phyloP scores from a whole-genome alignment of 1,284 basidiomycete species.

The Trametes sp. region DNA sequence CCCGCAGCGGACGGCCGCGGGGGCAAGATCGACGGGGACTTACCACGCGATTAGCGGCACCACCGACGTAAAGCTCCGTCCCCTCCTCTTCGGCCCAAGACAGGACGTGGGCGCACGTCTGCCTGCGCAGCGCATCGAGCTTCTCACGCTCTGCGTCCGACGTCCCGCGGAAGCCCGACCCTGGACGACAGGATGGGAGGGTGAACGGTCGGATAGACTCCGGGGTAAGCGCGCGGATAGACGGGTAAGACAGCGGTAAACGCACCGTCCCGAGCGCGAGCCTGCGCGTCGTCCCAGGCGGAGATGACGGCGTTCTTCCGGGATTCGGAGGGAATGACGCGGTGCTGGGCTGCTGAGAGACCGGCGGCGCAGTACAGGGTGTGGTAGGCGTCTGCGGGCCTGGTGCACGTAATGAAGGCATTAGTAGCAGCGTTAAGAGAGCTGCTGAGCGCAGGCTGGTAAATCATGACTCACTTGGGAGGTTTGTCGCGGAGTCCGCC shows the following conservation, averaged over 20 bases:
- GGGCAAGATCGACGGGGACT: conserved; percentile 48
- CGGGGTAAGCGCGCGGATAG: conserved; percentile 7
- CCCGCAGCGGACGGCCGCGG: too few relatives aligned
- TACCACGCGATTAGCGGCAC: conserved; percentile 74
- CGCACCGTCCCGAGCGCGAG: conserved; percentile 41
- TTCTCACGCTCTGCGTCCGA: conserved; percentile 27
- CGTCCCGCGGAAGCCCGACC: conserved; percentile 18
- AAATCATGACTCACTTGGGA: conserved; percentile 69
- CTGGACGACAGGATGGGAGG: conserved; percentile 2
- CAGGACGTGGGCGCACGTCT: conserved; percentile 65
- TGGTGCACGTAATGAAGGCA: conserved; percentile 38
- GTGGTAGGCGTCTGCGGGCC: conserved; percentile 87
- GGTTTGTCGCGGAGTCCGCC: conserved; percentile 97
- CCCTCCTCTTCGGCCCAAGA: conserved; percentile 84
- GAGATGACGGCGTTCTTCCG: conserved; percentile 51
- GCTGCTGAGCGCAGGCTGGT: neutral
- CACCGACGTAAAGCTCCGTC: conserved; percentile 68
- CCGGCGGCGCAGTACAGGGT: conserved; percentile 92
- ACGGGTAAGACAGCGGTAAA: neutral
- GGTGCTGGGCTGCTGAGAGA: conserved; percentile 88
- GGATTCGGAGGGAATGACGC: conserved; percentile 58
- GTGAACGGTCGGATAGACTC: conserved; percentile 18
- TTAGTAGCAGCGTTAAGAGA: neutral
- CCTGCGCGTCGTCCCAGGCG: conserved; percentile 49
- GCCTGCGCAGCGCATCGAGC: conserved; percentile 50